phyloP scores from a whole-genome alignment of 1,284 basidiomycete genomes.

The Rhodotorula sp. region DNA sequence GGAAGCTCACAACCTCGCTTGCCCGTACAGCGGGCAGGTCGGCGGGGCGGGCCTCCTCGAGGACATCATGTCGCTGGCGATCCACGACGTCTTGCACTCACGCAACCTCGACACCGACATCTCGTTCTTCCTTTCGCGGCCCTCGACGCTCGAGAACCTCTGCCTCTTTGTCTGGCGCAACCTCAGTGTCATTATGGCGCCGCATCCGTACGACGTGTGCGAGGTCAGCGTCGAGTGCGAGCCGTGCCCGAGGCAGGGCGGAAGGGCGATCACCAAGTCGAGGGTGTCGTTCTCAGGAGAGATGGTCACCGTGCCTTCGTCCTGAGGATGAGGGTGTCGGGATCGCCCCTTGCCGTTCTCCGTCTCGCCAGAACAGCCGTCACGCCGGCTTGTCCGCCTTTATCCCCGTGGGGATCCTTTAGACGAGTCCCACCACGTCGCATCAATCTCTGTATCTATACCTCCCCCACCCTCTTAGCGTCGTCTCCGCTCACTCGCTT shows the following conservation, averaged over 20 bases:
- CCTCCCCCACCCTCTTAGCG: background rate
- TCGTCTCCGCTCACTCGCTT: background rate
- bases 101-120: slow-evolving; percentile 36
- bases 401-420: no score
- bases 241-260: slow-evolving; percentile 6
- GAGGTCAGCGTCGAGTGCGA: slow-evolving; percentile 25
- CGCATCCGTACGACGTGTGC: slow-evolving; percentile 7
- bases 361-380: no score
- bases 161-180: slow-evolving; percentile 37
- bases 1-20: background rate
- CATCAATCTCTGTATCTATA: no score
- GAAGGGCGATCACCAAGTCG: background rate
- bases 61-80: slow-evolving; percentile 20
- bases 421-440: no score
- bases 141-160: slow-evolving; percentile 41
- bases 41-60: slow-evolving; percentile 21
- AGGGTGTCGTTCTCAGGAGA: slow-evolving; percentile 9
- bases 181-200: slow-evolving; percentile 24
- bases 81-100: slow-evolving; percentile 22
- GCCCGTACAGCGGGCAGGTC: slow-evolving; percentile 10
- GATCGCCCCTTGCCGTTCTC: no score
- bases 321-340: background rate
- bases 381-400: no score
- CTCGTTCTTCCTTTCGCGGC: slow-evolving; percentile 31
- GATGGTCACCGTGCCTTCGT: background rate